Percentiles rank a stretch among this genome's conserved stretches.
Conservation (phyloP, 2,329 filamentous ascomycete genomes). For the Pyricularia pennisetigena region DNA sequence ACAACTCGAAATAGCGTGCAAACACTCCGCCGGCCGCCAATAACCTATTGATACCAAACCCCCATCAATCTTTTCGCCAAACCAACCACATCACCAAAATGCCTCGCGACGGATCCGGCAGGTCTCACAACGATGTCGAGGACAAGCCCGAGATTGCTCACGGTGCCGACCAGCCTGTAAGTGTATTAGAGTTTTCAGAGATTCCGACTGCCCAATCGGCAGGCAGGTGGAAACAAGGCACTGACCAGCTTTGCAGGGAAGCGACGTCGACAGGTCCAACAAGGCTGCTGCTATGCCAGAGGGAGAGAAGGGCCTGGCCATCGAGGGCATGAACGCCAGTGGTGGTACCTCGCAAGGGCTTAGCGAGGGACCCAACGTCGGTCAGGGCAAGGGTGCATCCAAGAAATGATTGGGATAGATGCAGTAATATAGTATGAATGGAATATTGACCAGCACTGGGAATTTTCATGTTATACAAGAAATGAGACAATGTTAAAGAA, state of each 20-base stretch:
- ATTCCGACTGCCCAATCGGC: not conserved
- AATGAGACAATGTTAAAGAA: not conserved
- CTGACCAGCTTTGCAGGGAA: conserved; percentile 11
- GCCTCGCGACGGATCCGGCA: conserved; percentile 40
- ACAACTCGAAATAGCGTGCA: not conserved
- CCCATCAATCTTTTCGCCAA: not conserved
- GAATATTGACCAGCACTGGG: not conserved
- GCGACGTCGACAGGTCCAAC: conserved; percentile 32
- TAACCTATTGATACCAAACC: not conserved
- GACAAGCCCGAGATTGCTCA: conserved; percentile 26
- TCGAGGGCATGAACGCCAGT: conserved; percentile 29
- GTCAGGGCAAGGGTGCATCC: conserved; percentile 25
- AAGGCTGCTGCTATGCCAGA: conserved; percentile 40
- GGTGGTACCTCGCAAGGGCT: conserved; percentile 33
- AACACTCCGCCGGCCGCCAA: no score
- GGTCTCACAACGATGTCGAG: conserved; percentile 34
- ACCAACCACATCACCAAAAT: conserved; percentile 21
- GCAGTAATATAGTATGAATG: no score
- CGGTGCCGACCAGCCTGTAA: conserved; percentile 30
- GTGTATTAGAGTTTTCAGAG: conserved; percentile 10
- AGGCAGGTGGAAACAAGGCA: not conserved
- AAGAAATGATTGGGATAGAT: not conserved
- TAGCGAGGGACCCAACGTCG: conserved; percentile 26
- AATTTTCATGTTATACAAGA: not conserved
- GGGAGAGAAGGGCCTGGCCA: conserved; percentile 30